Evolutionary conservation across 1,284 basidiomycete genomes (phyloP).

Genomic region (Apiotrichum montevideense): DNA sequence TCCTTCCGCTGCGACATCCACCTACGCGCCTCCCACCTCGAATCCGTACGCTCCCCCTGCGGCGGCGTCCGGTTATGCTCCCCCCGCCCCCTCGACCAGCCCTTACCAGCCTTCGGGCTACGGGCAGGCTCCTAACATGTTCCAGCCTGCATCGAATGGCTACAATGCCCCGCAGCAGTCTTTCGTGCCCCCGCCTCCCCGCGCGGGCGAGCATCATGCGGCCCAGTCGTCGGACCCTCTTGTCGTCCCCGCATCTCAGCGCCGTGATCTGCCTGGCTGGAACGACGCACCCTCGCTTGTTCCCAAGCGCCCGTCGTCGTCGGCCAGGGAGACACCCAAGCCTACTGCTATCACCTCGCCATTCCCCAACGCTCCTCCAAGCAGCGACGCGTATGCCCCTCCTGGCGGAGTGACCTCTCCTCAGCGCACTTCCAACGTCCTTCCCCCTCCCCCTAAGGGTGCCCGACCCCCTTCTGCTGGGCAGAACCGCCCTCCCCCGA

Average conservation of each 20-base stretch:
- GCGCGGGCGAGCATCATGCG: conserved; percentile 14
- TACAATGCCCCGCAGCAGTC: conserved; percentile 30
- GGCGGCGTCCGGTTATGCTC: conserved; percentile 14
- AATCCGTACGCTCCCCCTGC: conserved; percentile 9
- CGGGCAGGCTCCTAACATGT: conserved; percentile 4
- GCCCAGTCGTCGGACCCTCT: conserved; percentile 19
- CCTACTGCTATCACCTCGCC: conserved; percentile 74
- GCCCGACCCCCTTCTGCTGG: conserved; percentile 42
- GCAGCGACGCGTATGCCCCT: conserved; percentile 9
- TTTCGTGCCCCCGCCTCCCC: conserved; percentile 40
- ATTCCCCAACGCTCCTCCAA: conserved; percentile 63
- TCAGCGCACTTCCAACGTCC: conserved; percentile 30
- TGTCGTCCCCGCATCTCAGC: conserved; percentile 40
- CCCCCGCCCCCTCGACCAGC: conserved; percentile 13
- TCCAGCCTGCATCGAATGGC: conserved; percentile 22
- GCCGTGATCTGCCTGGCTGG: conserved; percentile 71
- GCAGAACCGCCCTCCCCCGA: conserved; percentile 1
- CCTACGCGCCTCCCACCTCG: conserved; percentile 10
- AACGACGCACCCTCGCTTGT: conserved; percentile 61
- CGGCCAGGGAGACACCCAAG: conserved; percentile 51
- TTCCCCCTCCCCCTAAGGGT: conserved; percentile 43
- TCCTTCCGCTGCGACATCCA: conserved; percentile 13
- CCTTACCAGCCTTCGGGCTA: conserved; percentile 1
- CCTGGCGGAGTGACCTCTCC: conserved; percentile 32
- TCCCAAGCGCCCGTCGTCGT: conserved; percentile 55